Evolutionary conservation across 495 filamentous ascomycete genomes (phyloP), one percentile per base, ranked within the genome.

Genomic region (Diplogelasinospora grovesii): DNA sequence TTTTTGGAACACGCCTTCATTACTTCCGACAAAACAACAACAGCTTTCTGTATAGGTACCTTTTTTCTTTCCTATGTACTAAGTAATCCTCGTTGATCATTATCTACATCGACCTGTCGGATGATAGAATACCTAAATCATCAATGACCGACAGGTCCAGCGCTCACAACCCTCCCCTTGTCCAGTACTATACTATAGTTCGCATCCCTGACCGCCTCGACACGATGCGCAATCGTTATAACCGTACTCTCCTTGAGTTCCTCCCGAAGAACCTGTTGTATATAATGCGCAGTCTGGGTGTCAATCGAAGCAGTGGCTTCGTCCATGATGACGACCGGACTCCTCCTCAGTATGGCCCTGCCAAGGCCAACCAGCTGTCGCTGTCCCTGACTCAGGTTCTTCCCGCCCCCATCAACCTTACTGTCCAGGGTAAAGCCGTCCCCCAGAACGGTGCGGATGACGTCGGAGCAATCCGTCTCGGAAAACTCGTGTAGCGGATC

Each of bases 261-360:
- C 49, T 85, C 79, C 22, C 82, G 61, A 39, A 94, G 55, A 23
- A 92, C 66, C 50, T 78, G 69, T 65, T 94, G 86, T 32, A 92
- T 86, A 39, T 80, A 70, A 50, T 76, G 61, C n/a, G 84, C 83
- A 1, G 84, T 92, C 56, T 81, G 78, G 45, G 71, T 71, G 50
- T 94, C 87, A 45, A 94, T 87, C 10, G 78, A 83, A 11, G 86
- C 86, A n/a, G 87, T 94, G 13, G 87, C 87, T 60, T 89, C 84
- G 47, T 89, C 84, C 45, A 89, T 57, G 30, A 89, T 61, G 19
- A 82, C 70, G 23, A 82, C 68, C 36, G 71, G 70, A 14, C 73
- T 74, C n/a, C 70, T 58, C 22, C 74, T 56, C n/a, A 80, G 63
- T 9, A 82, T 68, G 0, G 77, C 76, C 8, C 75, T 52, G 2